Evolutionary conservation across 202 grass and related monocot genomes (phyloP), one percentile per base, ranked within the genome.

Genomic region (Zizania palustris): DNA sequence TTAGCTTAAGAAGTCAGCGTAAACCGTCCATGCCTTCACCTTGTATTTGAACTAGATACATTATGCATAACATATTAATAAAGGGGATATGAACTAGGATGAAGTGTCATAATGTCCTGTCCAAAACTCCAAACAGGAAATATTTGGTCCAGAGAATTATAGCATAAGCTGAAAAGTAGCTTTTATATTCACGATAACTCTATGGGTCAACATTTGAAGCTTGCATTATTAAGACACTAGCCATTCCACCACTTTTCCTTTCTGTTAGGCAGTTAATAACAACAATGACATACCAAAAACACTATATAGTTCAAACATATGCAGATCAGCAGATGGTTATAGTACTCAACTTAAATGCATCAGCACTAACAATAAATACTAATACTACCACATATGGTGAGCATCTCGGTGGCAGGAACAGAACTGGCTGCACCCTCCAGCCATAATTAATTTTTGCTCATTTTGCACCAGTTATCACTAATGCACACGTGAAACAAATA

Each of bases 401-500:
- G 56, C 42, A 75, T 37, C 16, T 45, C 15, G 71, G 37, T 11
- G 16, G 64, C 16, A 42, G 37, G 3, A 65, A 64, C 58, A 80
- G 34, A 84, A 80, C 48, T 53, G 75, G 64, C 59, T 65, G 69
- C 37, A 16, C 13, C 6, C 22, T 87, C 4, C 1, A 39, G 49
- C 11, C 41, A 59, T 69, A 65, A 76, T 69, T 59, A 84, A 51
- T 7, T 34, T 49, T 59, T 65, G 64, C 71, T 75, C 35, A 36
- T 75, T 88, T 80, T 71, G 61, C 44, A 63, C 16, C 56, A 45
- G 53, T 55, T 82, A 46, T 21, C 61, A 78, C 19, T 66, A 79
- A 66, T 74, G 34, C 48, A 79, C 76, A 82, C 82, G 58, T 79
- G 85, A 36, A 41, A 18, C 56, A 71, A 42, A 66, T 55, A 73